phyloP scores from a whole-genome alignment of 257 asterid genomes.

The Solanum medicagineum region DNA sequence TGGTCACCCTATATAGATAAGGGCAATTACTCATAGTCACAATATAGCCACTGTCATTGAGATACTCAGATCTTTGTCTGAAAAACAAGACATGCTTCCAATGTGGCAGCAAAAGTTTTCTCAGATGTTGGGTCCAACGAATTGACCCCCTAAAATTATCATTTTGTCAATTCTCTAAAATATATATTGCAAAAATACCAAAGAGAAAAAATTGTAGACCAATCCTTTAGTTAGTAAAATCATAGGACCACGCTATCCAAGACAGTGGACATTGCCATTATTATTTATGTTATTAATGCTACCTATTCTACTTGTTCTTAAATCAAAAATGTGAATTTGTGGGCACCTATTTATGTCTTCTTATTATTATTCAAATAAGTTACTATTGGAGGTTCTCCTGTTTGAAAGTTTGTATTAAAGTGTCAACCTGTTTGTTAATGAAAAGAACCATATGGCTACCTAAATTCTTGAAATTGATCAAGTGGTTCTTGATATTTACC shows the following conservation, averaged over 20 bases:
- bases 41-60: background rate
- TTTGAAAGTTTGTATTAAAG: background rate
- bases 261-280: background rate
- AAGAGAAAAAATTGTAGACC: background rate
- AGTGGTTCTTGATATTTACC: background rate
- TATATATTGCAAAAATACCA: background rate
- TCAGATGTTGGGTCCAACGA: background rate
- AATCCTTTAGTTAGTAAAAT: background rate
- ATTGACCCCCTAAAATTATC: background rate
- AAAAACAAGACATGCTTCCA: constrained; percentile 11
- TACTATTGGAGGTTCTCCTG: background rate
- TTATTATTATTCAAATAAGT: background rate
- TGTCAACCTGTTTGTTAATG: background rate
- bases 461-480: background rate
- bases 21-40: background rate
- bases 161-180: background rate
- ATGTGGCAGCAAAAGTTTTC: background rate
- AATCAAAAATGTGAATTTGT: background rate
- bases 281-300: background rate
- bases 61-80: constrained; percentile 11
- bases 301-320: background rate
- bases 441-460: background rate
- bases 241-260: constrained; percentile 2
- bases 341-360: background rate
- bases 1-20: background rate